Percentiles rank a stretch among this genome's conserved stretches.
Evolutionary conservation across 108 stramenopile genomes (phyloP).

Genomic region (Aureococcus anophagefferens): DNA sequence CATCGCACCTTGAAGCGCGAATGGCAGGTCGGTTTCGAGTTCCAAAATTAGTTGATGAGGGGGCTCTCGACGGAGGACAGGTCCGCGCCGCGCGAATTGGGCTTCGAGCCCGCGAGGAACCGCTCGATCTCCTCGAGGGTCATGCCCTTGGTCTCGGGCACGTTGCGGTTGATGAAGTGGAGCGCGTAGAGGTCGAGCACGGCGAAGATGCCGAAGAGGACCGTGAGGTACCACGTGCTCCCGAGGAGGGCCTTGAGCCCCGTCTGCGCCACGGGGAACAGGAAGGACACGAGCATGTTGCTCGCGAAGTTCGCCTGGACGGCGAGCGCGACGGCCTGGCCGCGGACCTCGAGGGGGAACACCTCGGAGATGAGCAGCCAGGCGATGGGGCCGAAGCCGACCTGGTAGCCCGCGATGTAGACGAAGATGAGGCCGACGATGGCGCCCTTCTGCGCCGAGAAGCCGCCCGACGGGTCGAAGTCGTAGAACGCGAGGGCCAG

Average conservation of each 20-base stretch:
- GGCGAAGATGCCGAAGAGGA: constrained; percentile 13
- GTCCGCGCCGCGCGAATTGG: too few species aligned
- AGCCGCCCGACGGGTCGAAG: constrained; percentile 8
- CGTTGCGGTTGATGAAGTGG: constrained; percentile 5
- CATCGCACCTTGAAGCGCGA: too few species aligned
- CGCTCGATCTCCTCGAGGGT: constrained; percentile 42
- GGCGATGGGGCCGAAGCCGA: constrained; percentile 22
- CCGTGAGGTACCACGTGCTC: not conserved
- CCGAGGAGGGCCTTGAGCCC: constrained; percentile 9
- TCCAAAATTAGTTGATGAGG: too few species aligned
- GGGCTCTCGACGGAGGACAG: too few species aligned
- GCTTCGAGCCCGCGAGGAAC: constrained; percentile 11
- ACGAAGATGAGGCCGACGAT: constrained; percentile 15
- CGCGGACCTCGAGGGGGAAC: constrained; percentile 23
- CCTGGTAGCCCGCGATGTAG: constrained; percentile 26
- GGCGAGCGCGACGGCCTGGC: constrained; percentile 19
- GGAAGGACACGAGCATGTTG: constrained; percentile 17
- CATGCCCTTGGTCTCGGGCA: constrained; percentile 32
- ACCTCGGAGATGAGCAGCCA: constrained; percentile 21
- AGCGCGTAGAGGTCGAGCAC: not conserved
- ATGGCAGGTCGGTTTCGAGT: too few species aligned
- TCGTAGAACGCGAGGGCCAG: constrained; percentile 38
- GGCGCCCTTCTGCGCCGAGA: constrained; percentile 2
- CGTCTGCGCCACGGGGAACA: constrained; percentile 10
- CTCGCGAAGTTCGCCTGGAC: constrained; percentile 31